Base-by-base conservation (phyloP, 2,329 filamentous ascomycete genomes). In the Myrmaecium sp. region DNA sequence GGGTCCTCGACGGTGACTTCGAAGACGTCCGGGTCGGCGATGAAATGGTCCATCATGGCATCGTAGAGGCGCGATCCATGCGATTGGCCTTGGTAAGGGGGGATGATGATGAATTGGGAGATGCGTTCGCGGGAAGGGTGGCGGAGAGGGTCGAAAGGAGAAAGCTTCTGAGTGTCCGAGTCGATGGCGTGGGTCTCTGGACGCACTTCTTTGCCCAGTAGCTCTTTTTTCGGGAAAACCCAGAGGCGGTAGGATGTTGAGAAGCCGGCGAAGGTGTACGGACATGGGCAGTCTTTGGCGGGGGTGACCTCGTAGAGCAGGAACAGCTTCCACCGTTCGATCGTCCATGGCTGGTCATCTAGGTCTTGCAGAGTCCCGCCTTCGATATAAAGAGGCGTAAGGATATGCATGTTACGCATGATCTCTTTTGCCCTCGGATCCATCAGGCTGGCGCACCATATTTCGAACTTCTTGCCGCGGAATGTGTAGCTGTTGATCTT, bases 1-100 rank as follows among this genome's bases (percentile, higher is more conserved):
- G 89, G 91, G 34, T 95, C 86, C 54, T 98, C 89, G 5, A 98
- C 74, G 0, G 84, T 91, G 41, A 98, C 67, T 46, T 95, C 86
- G 29, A 71, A 62, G 5, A 83, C 76, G 33, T 74, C 72, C 0
- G 66, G 50, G 30, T 77, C 67, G 17, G 68, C 60, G 31, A 77
- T 62, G 36, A 80, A 77, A 37, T 72, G 56, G 5, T 65, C 55
- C 43, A 82, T 86, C 37, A 95, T 80, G 25, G 72, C 64, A 32
- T 72, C 70, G 59, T 95, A 98, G 20, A 98, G 69, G 21, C 70
- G 64, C 7, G 72, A 66, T 18, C 86, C 89, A 26, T 86, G 73
- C 10, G 83, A 83, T 33, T 72, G 69, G 33, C 69, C 65, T 47
- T 94, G 84, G 50, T 82, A 92, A 5, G 82, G 77, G 2, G 84